Conservation (phyloP, 2,329 filamentous ascomycete species). For the Phialophora expanda region DNA sequence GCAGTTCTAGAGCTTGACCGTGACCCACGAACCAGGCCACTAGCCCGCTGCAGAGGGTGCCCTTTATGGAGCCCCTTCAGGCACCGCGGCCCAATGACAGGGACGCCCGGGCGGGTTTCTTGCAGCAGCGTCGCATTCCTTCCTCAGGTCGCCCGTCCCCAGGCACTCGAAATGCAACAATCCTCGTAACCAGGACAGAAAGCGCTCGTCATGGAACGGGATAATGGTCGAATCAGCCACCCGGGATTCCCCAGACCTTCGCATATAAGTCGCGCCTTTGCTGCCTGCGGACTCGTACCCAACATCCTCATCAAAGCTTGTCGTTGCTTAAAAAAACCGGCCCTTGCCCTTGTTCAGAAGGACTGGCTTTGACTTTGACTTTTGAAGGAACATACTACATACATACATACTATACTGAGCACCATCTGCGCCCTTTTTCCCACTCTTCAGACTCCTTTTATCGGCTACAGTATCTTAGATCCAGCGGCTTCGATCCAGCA, state of each 20-base stretch:
- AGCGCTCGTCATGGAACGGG: neutral
- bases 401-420: neutral
- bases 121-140: constrained; percentile 15
- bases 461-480: neutral
- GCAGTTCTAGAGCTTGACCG: neutral
- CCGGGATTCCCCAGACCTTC: constrained; percentile 5
- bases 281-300: neutral
- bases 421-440: neutral
- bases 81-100: constrained; percentile 5
- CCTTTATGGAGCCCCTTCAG: constrained; percentile 13
- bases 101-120: neutral
- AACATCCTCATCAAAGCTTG: constrained; percentile 8
- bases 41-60: constrained; percentile 8
- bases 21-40: neutral
- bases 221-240: constrained; percentile 7
- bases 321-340: constrained; percentile 11
- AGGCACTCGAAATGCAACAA: constrained; percentile 8
- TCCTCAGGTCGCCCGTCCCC: neutral
- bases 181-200: too few species aligned
- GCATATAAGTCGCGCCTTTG: constrained; percentile 1
- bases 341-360: neutral
- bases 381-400: too few species aligned
- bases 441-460: neutral
- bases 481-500: neutral
- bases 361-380: neutral